Conservation (phyloP, 2,329 filamentous ascomycete genomes). For the Laburnicola sp. region DNA sequence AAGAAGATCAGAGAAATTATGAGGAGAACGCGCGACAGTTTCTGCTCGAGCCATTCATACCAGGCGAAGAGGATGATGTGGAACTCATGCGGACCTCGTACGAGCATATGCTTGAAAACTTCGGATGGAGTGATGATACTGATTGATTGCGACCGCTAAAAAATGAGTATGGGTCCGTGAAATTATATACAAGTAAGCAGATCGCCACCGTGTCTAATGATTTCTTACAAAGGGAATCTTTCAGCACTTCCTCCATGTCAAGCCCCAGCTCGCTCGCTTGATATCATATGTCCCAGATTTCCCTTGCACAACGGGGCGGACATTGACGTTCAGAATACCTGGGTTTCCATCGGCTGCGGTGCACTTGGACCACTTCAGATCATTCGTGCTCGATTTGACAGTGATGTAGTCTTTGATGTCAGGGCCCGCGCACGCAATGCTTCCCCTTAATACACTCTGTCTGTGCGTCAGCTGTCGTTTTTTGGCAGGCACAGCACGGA, state of each 20-base stretch:
- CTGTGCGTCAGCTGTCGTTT: neutral
- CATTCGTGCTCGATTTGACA: slow-evolving; percentile 24
- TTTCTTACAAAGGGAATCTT: neutral
- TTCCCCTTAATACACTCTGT: slow-evolving; percentile 25
- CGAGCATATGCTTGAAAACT: neutral
- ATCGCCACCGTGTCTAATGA: slow-evolving; percentile 1
- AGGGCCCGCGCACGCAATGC: slow-evolving; percentile 27
- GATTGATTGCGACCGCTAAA: neutral
- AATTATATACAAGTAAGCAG: slow-evolving; percentile 3
- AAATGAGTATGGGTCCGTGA: too few relatives aligned
- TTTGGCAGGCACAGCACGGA: neutral
- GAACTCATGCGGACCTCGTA: neutral
- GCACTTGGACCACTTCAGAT: slow-evolving; percentile 37
- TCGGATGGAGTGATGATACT: neutral
- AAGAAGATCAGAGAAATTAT: neutral
- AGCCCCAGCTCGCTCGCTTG: slow-evolving; percentile 31
- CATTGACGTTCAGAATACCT: slow-evolving; percentile 39
- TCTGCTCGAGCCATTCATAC: neutral
- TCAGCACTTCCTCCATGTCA: slow-evolving; percentile 37
- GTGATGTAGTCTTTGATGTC: slow-evolving; percentile 34
- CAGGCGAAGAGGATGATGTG: neutral
- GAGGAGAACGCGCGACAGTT: neutral
- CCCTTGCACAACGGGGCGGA: slow-evolving; percentile 33
- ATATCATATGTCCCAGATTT: slow-evolving; percentile 32
- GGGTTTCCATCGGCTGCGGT: slow-evolving; percentile 29